Conservation (phyloP, 768 basidiomycete genomes). For the Peribolospora kevripleyi region DNA sequence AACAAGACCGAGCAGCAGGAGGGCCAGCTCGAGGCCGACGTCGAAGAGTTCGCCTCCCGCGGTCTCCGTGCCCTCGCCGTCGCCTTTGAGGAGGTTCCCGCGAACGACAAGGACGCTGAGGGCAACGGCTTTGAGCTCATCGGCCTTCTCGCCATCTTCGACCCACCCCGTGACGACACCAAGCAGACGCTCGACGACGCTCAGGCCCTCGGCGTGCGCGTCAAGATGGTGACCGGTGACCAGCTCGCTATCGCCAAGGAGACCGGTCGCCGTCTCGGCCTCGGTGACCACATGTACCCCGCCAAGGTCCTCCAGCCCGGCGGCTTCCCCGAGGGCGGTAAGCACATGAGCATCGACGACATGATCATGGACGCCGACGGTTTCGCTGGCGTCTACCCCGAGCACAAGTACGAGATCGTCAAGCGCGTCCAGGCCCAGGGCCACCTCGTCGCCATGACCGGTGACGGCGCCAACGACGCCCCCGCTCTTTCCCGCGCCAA, state of each 20-base stretch:
- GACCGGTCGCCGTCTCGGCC: conserved; percentile 87
- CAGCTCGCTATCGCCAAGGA: conserved; percentile 99
- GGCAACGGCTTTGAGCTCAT: conserved; percentile 95
- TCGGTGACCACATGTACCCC: conserved; percentile 98
- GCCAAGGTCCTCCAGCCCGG: conserved; percentile 98
- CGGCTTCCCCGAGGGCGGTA: conserved; percentile 42
- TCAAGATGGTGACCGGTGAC: conserved; percentile 99
- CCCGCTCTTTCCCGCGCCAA: conserved; percentile 94
- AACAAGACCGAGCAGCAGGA: conserved; percentile 90
- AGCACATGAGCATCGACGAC: conserved; percentile 64
- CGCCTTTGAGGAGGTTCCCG: conserved; percentile 75
- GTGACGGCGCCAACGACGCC: conserved; percentile 97
- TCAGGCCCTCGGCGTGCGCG: conserved; percentile 77
- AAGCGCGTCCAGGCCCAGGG: conserved; percentile 92
- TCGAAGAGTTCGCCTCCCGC: conserved; percentile 83
- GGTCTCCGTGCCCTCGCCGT: conserved; percentile 95
- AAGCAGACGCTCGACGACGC: conserved; percentile 98
- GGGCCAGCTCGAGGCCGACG: conserved; percentile 73
- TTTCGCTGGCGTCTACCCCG: conserved; percentile 97
- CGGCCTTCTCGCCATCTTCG: conserved; percentile 90
- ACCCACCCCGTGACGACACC: conserved; percentile 91
- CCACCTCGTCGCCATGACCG: conserved; percentile 94
- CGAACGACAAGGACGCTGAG: conserved; percentile 55
- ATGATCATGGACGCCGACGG: conserved; percentile 99
- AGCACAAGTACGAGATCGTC: conserved; percentile 99